A percentile compares a stretch with the other conserved stretches of the same genome.
Evolutionary conservation across 805 yeast species (phyloP).

Genomic region (Torulaspora indica): DNA sequence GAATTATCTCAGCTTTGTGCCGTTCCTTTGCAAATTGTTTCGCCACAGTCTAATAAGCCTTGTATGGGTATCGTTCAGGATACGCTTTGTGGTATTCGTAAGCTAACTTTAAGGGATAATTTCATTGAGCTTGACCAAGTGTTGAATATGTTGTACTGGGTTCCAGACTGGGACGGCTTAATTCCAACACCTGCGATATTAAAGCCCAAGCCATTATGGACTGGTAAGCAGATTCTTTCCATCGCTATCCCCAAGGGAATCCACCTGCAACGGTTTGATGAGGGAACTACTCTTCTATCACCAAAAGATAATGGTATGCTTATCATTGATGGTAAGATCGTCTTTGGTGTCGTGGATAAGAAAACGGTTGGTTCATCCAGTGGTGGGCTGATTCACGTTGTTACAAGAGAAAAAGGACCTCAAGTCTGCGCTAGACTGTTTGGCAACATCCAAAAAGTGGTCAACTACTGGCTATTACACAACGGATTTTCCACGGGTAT

Average conservation of each 20-base stretch:
- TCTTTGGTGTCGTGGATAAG: constrained; percentile 97
- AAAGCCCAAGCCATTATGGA: constrained; percentile 95
- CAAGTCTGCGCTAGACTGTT: constrained; percentile 82
- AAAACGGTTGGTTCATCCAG: constrained; percentile 98
- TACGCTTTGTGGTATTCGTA: constrained; percentile 94
- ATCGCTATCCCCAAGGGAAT: constrained; percentile 95
- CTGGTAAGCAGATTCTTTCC: constrained; percentile 92
- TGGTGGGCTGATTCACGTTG: constrained; percentile 96
- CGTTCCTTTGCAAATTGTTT: constrained; percentile 94
- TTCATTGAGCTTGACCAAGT: constrained; percentile 90
- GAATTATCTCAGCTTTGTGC: constrained; percentile 93
- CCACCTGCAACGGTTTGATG: constrained; percentile 90
- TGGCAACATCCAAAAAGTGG: constrained; percentile 90
- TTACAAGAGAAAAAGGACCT: constrained; percentile 97
- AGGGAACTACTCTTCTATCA: constrained; percentile 71
- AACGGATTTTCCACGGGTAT: constrained; percentile 98
- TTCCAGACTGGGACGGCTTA: constrained; percentile 97
- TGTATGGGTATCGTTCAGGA: constrained; percentile 99
- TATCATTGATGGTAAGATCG: constrained; percentile 89
- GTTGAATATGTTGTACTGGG: constrained; percentile 95
- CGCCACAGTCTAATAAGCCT: constrained; percentile 98
- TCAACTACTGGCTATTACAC: constrained; percentile 92
- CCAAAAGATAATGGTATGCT: constrained; percentile 96
- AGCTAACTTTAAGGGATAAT: constrained; percentile 85
- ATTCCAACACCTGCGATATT: constrained; percentile 92